Evolutionary conservation across 2,329 filamentous ascomycete species (phyloP), one percentile per base, ranked within the genome.

Genomic region (Alternaria brassicicola): DNA sequence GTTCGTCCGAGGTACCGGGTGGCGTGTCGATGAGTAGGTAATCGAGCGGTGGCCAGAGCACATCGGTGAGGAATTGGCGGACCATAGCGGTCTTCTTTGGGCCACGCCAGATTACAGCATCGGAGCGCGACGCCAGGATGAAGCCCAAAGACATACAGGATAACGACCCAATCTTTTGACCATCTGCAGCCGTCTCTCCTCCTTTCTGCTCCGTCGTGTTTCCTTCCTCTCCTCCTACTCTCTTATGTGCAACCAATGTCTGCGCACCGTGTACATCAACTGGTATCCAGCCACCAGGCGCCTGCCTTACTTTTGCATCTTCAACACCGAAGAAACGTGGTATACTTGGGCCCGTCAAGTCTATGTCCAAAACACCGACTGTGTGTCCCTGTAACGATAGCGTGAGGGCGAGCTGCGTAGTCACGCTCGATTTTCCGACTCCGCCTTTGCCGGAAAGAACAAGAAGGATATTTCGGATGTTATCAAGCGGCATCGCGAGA

Each of bases 31-130:
- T 92, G 58, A 99, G 85, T 0, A 99, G 84, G 73, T 92, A 98
- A 76, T 98, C 94, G n/a, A 92, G 86, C 52, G 87, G 85, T 0
- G 83, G 85, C 95, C 95, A 98, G 28, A 92, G 84, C 4, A 97
- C 93, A 72, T 97, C 93, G 1, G 91, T 90, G 26, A 99, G 83
- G 74, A 99, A 99, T 77, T 99, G 95, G 38, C 93, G 88, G 57
- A 99, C 92, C 95, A 99, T 99, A 49, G 95, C 95, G 4, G 95
- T 99, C 81, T 99, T 99, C 80, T 99, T 99, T 2, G 95, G 95
- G 0, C 95, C 95, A 52, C 95, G 87, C 95, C 95, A 99, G 36
- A 99, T 95, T 0, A 99, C 93, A 0, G 95, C 94, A 69, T 97
- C 93, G 62, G 91, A 91, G 68, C 94, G 84, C 61, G 88, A 86